Evolutionary conservation across 441 rosid species (phyloP).

Genomic region (Francoa sonchifolia): DNA sequence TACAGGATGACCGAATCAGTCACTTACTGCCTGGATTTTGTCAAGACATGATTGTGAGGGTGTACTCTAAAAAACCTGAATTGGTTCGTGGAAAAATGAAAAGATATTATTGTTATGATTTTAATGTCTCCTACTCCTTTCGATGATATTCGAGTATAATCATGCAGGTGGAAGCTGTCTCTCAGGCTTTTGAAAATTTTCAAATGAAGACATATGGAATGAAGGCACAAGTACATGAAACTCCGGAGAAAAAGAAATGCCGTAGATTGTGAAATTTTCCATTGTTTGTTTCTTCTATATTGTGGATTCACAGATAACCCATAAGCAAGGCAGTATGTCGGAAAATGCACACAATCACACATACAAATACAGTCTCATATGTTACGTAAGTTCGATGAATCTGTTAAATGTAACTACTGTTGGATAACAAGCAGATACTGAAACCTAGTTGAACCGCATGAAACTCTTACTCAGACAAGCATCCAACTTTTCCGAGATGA

Average conservation of each 20-base stretch:
- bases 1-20: constrained; percentile 63
- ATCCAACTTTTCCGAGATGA: too few relatives aligned
- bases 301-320: too few relatives aligned
- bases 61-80: constrained; percentile 71
- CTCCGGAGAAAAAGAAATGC: constrained; percentile 83
- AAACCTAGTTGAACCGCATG: too few relatives aligned
- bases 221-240: constrained; percentile 76
- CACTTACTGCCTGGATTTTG: constrained; percentile 69
- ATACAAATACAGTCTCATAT: too few relatives aligned
- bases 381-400: too few relatives aligned
- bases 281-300: neutral
- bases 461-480: too few relatives aligned
- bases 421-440: too few relatives aligned
- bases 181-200: constrained; percentile 87
- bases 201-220: constrained; percentile 71
- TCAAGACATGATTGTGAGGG: constrained; percentile 91
- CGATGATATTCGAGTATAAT: neutral
- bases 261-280: constrained; percentile 9
- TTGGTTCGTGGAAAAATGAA: constrained; percentile 35
- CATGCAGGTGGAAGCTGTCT: constrained; percentile 56
- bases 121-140: neutral
- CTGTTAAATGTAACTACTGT: too few relatives aligned
- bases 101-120: neutral
- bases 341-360: too few relatives aligned
- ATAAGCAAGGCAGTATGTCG: too few relatives aligned